A percentile compares a stretch with the other conserved stretches of the same genome.
Conservation (phyloP, 176 grass and related monocot genomes). For the Thinopyrum elongatum region DNA sequence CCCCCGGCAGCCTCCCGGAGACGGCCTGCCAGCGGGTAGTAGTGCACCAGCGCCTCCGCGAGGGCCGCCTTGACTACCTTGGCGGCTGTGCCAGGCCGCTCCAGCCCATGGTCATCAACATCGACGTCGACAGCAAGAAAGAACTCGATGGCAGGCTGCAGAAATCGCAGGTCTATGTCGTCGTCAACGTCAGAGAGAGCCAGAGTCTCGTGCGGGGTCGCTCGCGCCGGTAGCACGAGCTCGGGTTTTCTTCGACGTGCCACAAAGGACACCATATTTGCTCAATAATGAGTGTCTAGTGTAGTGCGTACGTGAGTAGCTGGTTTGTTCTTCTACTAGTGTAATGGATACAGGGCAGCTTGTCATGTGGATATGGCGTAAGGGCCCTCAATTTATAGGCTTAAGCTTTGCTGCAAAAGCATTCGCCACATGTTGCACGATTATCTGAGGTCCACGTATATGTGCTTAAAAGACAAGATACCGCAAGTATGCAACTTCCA, state of each 20-base stretch:
- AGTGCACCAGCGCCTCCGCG: not conserved
- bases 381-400: too few species aligned
- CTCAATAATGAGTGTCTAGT: too few species aligned
- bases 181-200: not conserved
- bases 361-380: too few species aligned
- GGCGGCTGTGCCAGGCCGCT: not conserved
- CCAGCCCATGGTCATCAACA: not conserved
- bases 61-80: not conserved
- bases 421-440: too few species aligned
- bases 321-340: too few species aligned
- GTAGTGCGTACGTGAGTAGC: too few species aligned
- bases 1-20: not conserved
- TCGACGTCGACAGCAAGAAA: not conserved
- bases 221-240: not conserved
- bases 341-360: too few species aligned
- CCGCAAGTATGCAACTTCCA: too few species aligned
- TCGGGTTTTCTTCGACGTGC: not conserved
- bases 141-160: not conserved
- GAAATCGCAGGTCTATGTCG: not conserved
- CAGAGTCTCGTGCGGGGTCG: not conserved
- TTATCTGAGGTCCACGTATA: too few species aligned
- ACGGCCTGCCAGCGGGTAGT: constrained; percentile 33
- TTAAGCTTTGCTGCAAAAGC: too few species aligned
- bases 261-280: too few species aligned
- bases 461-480: too few species aligned